phyloP scores from a whole-genome alignment of 768 basidiomycete species.

The Termitomyces sp. region DNA sequence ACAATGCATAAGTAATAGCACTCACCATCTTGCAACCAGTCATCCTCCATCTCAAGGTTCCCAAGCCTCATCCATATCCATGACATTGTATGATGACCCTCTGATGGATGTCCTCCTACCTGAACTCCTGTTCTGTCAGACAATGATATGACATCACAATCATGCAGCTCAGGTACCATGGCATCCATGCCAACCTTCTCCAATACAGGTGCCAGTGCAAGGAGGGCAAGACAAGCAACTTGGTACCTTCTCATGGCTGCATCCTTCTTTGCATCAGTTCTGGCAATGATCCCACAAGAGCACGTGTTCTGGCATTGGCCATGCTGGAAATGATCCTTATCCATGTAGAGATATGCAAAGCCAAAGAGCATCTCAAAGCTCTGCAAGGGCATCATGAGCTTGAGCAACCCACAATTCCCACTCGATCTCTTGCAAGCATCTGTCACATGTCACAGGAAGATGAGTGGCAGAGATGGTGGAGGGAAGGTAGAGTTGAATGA shows the following conservation, averaged over 20 bases:
- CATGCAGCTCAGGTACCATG: slow-evolving; percentile 5
- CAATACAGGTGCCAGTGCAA: neutral
- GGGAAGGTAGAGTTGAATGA: slow-evolving; percentile 1
- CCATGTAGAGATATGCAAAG: slow-evolving; percentile 11
- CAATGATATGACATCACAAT: slow-evolving; percentile 13
- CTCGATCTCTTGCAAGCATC: neutral
- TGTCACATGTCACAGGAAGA: neutral
- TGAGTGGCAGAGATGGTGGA: neutral
- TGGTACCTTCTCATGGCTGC: slow-evolving; percentile 10
- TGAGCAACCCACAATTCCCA: neutral
- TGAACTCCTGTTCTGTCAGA: neutral
- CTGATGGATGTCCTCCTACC: neutral
- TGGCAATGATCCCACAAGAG: slow-evolving; percentile 7
- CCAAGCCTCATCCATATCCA: slow-evolving; percentile 21
- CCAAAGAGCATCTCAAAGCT: slow-evolving; percentile 13
- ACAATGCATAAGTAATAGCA: neutral
- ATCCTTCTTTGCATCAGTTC: slow-evolving; percentile 8
- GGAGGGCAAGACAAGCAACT: slow-evolving; percentile 4
- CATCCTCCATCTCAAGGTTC: neutral
- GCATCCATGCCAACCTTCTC: slow-evolving; percentile 6
- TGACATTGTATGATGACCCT: slow-evolving; percentile 10
- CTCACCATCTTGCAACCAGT: slow-evolving; percentile 17
- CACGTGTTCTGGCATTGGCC: slow-evolving; percentile 16
- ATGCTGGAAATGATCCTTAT: slow-evolving; percentile 15
- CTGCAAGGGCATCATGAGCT: neutral